Percentiles rank a stretch among this genome's conserved stretches.
These are phyloP conservation scores for Lanmaoa pseudosensibilis DNA, from an alignment of 768 basidiomycete species.

Conservation along the genomic window DNA sequence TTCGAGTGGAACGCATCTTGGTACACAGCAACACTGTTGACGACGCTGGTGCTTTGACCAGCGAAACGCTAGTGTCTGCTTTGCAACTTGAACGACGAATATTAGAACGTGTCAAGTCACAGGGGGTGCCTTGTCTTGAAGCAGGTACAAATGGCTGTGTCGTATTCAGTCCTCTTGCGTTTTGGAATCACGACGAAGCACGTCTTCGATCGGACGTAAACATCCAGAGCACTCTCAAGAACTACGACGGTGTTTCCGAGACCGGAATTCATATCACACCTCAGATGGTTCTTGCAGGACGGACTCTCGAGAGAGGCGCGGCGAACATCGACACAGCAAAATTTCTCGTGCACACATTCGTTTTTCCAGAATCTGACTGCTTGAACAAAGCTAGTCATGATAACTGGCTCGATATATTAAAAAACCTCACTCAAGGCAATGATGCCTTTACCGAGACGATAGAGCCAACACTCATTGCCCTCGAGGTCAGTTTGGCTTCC, in stretches of 20 bases:
- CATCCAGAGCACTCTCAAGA: slow-evolving; percentile 59
- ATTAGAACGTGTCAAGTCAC: slow-evolving; percentile 43
- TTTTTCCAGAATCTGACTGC: slow-evolving; percentile 78
- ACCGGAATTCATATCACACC: slow-evolving; percentile 66
- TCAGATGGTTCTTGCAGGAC: slow-evolving; percentile 75
- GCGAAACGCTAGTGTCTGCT: slow-evolving; percentile 60
- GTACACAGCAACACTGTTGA: slow-evolving; percentile 52
- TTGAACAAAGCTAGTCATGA: slow-evolving; percentile 59
- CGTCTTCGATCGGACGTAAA: slow-evolving; percentile 52
- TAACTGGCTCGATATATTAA: slow-evolving; percentile 60
- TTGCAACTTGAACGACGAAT: slow-evolving; percentile 62
- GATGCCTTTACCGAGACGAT: slow-evolving; percentile 42
- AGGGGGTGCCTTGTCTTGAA: slow-evolving; percentile 54
- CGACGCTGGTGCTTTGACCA: slow-evolving; percentile 54
- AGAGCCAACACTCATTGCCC: slow-evolving; percentile 44
- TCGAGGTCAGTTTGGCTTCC: slow-evolving; percentile 39
- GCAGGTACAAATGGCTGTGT: slow-evolving; percentile 57
- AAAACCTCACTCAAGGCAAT: slow-evolving; percentile 38
- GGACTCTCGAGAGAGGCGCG: slow-evolving; percentile 50
- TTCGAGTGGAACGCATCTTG: slow-evolving; percentile 77
- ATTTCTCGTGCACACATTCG: slow-evolving; percentile 78
- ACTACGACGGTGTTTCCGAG: slow-evolving; percentile 52
- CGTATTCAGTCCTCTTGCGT: slow-evolving; percentile 69
- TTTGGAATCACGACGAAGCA: slow-evolving; percentile 68
- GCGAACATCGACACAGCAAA: slow-evolving; percentile 62